Evolutionary conservation across 2,329 filamentous ascomycete genomes (phyloP).

Genomic region (Paecilomyces niveus): DNA sequence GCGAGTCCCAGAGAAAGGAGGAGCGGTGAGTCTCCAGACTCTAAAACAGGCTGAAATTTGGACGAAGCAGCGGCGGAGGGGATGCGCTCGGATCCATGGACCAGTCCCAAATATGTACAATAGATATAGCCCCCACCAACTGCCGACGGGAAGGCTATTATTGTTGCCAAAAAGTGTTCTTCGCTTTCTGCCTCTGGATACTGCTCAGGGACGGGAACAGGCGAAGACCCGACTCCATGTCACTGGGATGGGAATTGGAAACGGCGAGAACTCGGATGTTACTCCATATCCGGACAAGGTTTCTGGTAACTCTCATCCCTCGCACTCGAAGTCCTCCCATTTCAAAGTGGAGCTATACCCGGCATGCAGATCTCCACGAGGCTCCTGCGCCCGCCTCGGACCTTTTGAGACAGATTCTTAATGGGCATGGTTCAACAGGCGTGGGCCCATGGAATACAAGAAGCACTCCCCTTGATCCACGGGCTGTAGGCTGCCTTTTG

Average conservation of each 20-base stretch:
- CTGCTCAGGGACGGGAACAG: background rate
- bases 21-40: background rate
- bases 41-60: background rate
- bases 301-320: background rate
- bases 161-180: background rate
- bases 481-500: slow-evolving; percentile 1
- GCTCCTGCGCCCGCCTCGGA: background rate
- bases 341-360: background rate
- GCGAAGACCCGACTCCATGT: slow-evolving; percentile 1
- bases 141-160: background rate
- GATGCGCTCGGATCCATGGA: background rate
- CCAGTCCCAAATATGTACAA: background rate
- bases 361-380: background rate
- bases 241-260: slow-evolving; percentile 3
- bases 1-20: background rate
- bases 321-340: background rate
- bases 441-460: background rate
- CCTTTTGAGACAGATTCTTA: background rate
- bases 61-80: background rate
- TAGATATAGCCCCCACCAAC: background rate
- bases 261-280: slow-evolving; percentile 3
- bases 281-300: background rate
- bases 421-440: background rate
- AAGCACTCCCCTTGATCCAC: slow-evolving; percentile 4
- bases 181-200: background rate